phyloP scores from a whole-genome alignment of 208 protist genomes.

The Acanthamoeba lenticulata region DNA sequence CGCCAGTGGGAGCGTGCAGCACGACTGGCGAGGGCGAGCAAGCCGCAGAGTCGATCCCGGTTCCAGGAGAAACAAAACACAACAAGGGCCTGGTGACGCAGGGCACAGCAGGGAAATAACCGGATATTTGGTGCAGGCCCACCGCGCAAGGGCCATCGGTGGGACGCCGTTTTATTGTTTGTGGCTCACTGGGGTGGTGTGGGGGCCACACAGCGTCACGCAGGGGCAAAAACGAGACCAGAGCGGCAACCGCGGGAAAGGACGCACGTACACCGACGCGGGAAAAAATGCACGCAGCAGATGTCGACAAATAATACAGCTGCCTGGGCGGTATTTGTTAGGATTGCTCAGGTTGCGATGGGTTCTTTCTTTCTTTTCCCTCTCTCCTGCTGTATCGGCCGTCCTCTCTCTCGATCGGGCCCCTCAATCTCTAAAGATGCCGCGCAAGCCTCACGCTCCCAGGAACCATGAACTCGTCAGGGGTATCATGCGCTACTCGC shows the following conservation, averaged over 20 bases:
- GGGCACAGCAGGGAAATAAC: not conserved
- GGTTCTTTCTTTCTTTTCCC: not conserved
- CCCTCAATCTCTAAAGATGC: constrained; percentile 1
- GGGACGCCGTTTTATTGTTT: not conserved
- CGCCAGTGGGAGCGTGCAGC: no score
- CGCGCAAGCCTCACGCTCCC: constrained; percentile 45
- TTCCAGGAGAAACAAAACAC: no score
- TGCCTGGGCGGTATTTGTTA: not conserved
- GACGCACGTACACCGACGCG: no score
- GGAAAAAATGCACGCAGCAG: not conserved
- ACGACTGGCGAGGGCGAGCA: no score
- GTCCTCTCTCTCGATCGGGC: not conserved
- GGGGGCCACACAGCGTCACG: no score
- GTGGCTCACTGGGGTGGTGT: not conserved
- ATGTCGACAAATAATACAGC: not conserved
- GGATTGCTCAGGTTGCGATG: not conserved
- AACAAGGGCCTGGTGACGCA: no score
- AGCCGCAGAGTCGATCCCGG: no score
- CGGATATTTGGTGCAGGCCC: not conserved
- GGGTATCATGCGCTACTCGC: not conserved
- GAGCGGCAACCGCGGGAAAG: not conserved
- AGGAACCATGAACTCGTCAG: not conserved
- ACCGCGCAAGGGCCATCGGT: no score
- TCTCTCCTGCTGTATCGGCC: not conserved
- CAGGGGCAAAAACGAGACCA: no score